phyloP scores from a whole-genome alignment of 208 protist genomes.

The Trypanosomatidae sp. region DNA sequence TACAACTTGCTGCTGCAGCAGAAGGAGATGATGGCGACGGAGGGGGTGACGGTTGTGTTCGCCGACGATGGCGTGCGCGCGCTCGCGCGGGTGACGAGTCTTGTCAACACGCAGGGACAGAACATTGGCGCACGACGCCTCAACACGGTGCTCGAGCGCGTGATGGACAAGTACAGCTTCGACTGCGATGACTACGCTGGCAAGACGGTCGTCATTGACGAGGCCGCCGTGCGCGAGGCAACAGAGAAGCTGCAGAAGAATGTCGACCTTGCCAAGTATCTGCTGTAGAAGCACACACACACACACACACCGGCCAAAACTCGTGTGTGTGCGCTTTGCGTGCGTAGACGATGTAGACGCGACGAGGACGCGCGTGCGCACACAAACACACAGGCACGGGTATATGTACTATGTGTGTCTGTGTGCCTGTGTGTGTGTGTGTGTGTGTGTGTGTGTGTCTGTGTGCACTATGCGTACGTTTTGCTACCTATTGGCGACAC shows the following conservation, averaged over 20 bases:
- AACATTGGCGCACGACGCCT: slow-evolving; percentile 96
- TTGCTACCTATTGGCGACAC: too few relatives aligned
- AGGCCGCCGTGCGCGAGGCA: slow-evolving; percentile 40
- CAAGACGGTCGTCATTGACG: slow-evolving; percentile 61
- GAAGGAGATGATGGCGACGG: slow-evolving; percentile 87
- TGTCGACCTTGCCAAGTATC: slow-evolving; percentile 80
- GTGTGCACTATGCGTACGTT: too few relatives aligned
- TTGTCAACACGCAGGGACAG: slow-evolving; percentile 90
- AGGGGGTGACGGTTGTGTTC: slow-evolving; percentile 91
- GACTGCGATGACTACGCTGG: slow-evolving; percentile 73
- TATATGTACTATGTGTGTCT: too few relatives aligned
- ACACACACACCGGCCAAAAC: too few relatives aligned
- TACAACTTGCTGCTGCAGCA: slow-evolving; percentile 92
- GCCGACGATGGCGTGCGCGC: slow-evolving; percentile 85
- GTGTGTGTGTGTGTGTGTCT: too few relatives aligned
- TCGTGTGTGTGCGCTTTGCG: too few relatives aligned
- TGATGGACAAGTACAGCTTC: slow-evolving; percentile 93
- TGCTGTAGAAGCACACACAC: slow-evolving; percentile 27
- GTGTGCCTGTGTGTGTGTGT: too few relatives aligned
- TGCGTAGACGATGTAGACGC: too few relatives aligned
- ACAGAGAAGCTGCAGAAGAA: slow-evolving; percentile 80
- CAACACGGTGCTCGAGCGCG: slow-evolving; percentile 92
- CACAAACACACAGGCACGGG: too few relatives aligned
- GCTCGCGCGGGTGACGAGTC: slow-evolving; percentile 85
- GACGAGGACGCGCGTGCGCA: too few relatives aligned